These are phyloP conservation scores for Claviceps digitariae DNA, from an alignment of 2,329 filamentous ascomycete genomes.

Conservation along the genomic window DNA sequence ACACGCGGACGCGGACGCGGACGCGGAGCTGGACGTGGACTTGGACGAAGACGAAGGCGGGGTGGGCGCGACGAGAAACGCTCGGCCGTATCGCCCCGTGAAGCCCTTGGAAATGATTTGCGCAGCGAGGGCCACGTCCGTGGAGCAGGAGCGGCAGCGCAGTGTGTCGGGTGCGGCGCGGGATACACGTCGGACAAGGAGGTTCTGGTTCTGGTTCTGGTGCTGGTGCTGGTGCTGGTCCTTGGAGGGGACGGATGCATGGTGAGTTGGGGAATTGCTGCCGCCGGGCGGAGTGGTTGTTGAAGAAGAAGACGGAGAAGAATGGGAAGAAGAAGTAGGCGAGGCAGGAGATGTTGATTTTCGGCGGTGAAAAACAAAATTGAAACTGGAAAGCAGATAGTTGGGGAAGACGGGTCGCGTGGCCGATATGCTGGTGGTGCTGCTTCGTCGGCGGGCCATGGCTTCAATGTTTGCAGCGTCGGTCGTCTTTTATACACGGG, in stretches of 20 bases:
- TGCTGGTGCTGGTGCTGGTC: slow-evolving; percentile 1
- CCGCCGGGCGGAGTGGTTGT: too few species aligned
- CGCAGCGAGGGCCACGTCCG: slow-evolving; percentile 45
- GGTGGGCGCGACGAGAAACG: slow-evolving; percentile 41
- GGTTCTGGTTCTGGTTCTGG: background rate
- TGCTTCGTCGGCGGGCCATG: slow-evolving; percentile 10
- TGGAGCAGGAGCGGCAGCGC: slow-evolving; percentile 43
- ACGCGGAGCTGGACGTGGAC: background rate
- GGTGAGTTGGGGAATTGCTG: too few species aligned
- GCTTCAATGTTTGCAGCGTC: background rate
- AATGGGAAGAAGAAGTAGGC: slow-evolving; percentile 16
- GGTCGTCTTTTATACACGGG: too few species aligned
- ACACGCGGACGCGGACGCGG: background rate
- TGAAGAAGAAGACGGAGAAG: slow-evolving; percentile 15
- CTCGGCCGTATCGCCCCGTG: slow-evolving; percentile 50
- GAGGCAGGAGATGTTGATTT: slow-evolving; percentile 15
- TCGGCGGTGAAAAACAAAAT: slow-evolving; percentile 32
- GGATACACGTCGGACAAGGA: slow-evolving; percentile 19
- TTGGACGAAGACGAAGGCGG: slow-evolving; percentile 1
- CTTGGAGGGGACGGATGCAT: too few species aligned
- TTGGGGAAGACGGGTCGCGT: slow-evolving; percentile 33
- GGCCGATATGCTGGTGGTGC: slow-evolving; percentile 25
- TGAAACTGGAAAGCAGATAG: slow-evolving; percentile 39
- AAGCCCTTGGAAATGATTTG: slow-evolving; percentile 55
- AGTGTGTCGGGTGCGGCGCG: slow-evolving; percentile 39